Percentiles rank a stretch among this genome's conserved stretches.
phyloP scores from a whole-genome alignment of 192 early-diverging fungal species.

The Dispira simplex region DNA sequence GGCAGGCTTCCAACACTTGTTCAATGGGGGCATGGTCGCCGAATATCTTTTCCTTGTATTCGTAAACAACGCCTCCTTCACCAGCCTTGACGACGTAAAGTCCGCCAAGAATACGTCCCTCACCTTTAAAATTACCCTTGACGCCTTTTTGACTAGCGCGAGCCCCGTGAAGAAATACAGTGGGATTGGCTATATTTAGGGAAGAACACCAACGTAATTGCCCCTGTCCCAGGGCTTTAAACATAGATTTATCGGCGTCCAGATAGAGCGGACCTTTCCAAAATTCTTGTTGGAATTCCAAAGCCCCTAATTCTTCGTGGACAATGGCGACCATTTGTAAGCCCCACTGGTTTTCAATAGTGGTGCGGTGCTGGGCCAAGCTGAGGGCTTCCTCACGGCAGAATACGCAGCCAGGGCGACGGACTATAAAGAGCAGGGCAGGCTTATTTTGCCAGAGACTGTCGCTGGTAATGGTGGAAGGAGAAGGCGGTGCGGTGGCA shows the following conservation, averaged over 20 bases:
- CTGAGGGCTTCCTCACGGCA: slow-evolving; percentile 25
- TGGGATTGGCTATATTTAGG: slow-evolving; percentile 15
- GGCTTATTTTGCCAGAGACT: slow-evolving; percentile 2
- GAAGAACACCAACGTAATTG: too few species aligned
- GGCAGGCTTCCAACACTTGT: slow-evolving; percentile 24
- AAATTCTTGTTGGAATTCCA: slow-evolving; percentile 21
- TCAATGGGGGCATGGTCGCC: slow-evolving; percentile 25
- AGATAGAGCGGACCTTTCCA: slow-evolving; percentile 25
- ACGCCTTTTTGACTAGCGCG: slow-evolving; percentile 20
- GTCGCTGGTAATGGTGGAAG: background rate
- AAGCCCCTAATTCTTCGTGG: slow-evolving; percentile 24
- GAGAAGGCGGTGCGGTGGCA: background rate
- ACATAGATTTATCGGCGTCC: slow-evolving; percentile 22
- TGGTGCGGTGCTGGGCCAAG: slow-evolving; percentile 17
- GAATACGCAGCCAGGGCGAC: slow-evolving; percentile 25
- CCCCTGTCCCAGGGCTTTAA: slow-evolving; percentile 15
- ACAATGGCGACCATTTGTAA: slow-evolving; percentile 20
- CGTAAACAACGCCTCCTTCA: slow-evolving; percentile 18
- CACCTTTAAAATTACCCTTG: slow-evolving; percentile 23
- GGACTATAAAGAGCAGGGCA: slow-evolving; percentile 9
- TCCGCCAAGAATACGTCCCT: slow-evolving; percentile 27
- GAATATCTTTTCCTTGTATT: slow-evolving; percentile 22
- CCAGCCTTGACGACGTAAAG: slow-evolving; percentile 17
- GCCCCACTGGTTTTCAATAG: slow-evolving; percentile 18
- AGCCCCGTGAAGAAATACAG: slow-evolving; percentile 14